These are phyloP conservation scores for Drechslera avenae DNA, from an alignment of 2,329 filamentous ascomycete species.

Conservation along the genomic window DNA sequence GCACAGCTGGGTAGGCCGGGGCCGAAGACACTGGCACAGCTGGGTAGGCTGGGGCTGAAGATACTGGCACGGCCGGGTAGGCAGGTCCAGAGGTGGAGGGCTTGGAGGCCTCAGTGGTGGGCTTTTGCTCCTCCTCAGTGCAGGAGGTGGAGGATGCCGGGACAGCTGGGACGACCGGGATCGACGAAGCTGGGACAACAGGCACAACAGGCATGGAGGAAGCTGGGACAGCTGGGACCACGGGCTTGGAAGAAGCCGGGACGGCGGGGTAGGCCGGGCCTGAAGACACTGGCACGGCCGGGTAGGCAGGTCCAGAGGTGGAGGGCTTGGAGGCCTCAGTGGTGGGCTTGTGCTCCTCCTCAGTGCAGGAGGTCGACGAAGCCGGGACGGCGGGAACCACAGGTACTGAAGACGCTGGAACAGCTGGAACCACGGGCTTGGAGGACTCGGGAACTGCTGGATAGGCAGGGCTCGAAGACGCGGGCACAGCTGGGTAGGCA, in stretches of 20 bases:
- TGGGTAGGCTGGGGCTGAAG: no score
- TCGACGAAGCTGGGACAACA: conserved; percentile 2
- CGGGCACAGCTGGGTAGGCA: no score
- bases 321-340: conserved; percentile 7
- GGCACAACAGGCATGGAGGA: conserved; percentile 54
- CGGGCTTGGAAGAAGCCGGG: neutral
- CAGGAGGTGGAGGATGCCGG: conserved; percentile 63
- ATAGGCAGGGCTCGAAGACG: no score
- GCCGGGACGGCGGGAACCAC: conserved; percentile 7
- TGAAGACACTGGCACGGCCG: conserved; percentile 24
- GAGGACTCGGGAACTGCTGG: no score
- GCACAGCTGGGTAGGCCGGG: conserved; percentile 2
- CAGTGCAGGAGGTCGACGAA: conserved; percentile 7
- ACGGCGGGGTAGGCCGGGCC: conserved; percentile 29
- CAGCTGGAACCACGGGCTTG: conserved; percentile 15
- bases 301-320: conserved; percentile 8
- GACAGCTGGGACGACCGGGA: conserved; percentile 9
- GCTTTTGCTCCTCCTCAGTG: conserved; percentile 65
- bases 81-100: neutral
- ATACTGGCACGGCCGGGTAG: no score
- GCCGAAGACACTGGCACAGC: no score
- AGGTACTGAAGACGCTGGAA: conserved; percentile 1
- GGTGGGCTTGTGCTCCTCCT: conserved; percentile 10
- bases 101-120: conserved; percentile 4
- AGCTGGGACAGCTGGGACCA: conserved; percentile 55